Evolutionary conservation across 345 rosid genomes (phyloP).

Genomic region (Eucalyptus sp.): DNA sequence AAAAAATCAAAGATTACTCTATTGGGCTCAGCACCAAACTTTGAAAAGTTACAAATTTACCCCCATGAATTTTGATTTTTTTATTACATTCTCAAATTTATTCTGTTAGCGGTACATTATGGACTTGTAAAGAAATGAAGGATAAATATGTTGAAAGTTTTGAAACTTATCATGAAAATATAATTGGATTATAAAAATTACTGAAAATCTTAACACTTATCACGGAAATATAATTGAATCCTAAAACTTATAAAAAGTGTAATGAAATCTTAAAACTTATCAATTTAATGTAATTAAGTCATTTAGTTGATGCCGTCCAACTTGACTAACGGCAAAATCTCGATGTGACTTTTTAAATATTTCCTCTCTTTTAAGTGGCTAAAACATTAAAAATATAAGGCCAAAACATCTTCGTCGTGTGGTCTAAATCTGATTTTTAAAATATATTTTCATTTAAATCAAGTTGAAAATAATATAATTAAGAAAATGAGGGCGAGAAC

Average conservation of each 20-base stretch:
- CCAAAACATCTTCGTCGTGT: accelerated
- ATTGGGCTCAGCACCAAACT: background rate
- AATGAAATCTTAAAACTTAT: no score
- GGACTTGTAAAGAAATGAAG: background rate
- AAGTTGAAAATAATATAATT: no score
- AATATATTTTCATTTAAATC: no score
- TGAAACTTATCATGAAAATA: background rate
- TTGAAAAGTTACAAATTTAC: background rate
- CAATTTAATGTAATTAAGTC: background rate
- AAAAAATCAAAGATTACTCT: background rate
- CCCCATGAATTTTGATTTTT: background rate
- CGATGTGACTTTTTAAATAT: background rate
- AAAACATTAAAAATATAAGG: background rate
- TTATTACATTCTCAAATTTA: background rate
- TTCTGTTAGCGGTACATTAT: background rate
- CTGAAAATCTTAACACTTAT: no score
- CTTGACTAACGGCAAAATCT: no score
- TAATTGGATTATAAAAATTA: no score
- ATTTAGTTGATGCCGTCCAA: no score
- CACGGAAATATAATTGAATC: no score
- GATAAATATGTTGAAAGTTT: no score
- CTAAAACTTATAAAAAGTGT: no score
- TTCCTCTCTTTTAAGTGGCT: background rate
- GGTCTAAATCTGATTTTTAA: no score
- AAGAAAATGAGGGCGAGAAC: background rate